phyloP scores from a whole-genome alignment of 345 rosid species.

The Toxicodendron radicans region DNA sequence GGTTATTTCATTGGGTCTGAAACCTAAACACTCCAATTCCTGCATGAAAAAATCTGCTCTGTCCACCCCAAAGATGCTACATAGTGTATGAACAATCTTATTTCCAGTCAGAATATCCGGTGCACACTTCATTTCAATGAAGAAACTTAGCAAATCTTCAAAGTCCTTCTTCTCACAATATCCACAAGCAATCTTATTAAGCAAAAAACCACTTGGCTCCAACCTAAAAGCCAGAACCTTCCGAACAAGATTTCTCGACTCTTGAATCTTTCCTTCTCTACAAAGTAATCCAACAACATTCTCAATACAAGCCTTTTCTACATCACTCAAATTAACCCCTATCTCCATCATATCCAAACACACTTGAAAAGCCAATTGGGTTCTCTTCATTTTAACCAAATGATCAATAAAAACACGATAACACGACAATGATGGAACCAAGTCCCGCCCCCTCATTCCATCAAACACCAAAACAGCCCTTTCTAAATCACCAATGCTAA shows the following conservation, averaged over 20 bases:
- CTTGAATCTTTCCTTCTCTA: slow-evolving; percentile 55
- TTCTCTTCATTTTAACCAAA: slow-evolving; percentile 45
- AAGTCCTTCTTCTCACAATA: slow-evolving; percentile 75
- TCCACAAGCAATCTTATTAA: slow-evolving; percentile 53
- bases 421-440: slow-evolving; percentile 44
- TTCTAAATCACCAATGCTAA: slow-evolving; percentile 42
- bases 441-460: slow-evolving; percentile 44
- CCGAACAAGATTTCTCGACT: slow-evolving; percentile 60
- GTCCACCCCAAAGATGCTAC: slow-evolving; percentile 48
- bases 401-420: slow-evolving; percentile 45
- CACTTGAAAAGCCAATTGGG: slow-evolving; percentile 48
- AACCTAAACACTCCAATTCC: slow-evolving; percentile 56
- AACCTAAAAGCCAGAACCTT: slow-evolving; percentile 50
- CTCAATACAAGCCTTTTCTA: slow-evolving; percentile 35
- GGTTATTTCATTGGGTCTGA: slow-evolving; percentile 54
- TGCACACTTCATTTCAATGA: slow-evolving; percentile 40
- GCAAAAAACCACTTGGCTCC: slow-evolving; percentile 35
- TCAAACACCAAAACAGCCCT: slow-evolving; percentile 57
- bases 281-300: slow-evolving; percentile 60
- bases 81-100: slow-evolving; percentile 52
- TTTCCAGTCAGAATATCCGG: slow-evolving; percentile 56
- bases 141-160: slow-evolving; percentile 62
- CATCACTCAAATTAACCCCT: slow-evolving; percentile 23
- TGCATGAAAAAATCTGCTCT: slow-evolving; percentile 55
- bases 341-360: slow-evolving; percentile 54